Base-by-base conservation (phyloP, 2,329 filamentous ascomycete genomes). In the Lachnellula cervina region DNA sequence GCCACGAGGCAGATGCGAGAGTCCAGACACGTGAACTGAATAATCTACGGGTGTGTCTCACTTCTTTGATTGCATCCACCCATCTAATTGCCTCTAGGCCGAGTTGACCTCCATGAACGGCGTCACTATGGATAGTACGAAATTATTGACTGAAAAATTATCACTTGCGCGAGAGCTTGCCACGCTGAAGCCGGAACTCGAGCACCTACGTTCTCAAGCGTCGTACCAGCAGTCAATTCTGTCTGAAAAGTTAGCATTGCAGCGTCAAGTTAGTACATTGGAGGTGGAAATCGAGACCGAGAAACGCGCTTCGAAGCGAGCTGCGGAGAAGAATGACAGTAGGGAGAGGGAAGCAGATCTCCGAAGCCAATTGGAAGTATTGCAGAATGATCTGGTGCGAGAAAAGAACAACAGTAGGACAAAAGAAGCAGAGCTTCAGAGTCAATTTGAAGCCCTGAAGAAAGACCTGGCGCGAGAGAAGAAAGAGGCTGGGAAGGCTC, bases 281-380 rank as follows among this genome's bases (percentile, higher is more conserved):
- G 88, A 96, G 70, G 84, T 90, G 44, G 88, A 96, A 64, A 78
- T 96, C 2, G 89, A 92, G 61, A 89, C 88, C 62, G 89, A 94
- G 69, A 93, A 84, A 70, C 81, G 84, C n/a, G 80, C 84, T 3
- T 76, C 81, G 8, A 81, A 86, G 62, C 81, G 85, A 51, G 80
- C 79, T 3, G 69, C 71, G 4, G 68, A 75, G 44, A 74, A 72
- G 57, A 76, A 62, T 66, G 72, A 63, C 62, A 74, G 62, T 63
- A 72, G 65, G 62, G 69, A 66, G 65, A 77, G 66, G 71, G 69
- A 68, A 72, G 74, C 38, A 16, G 54, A 61, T 14, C 51, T 76
- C 73, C 59, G 76, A 74, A 51, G 74, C 77, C 57, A 59, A 49
- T 54, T 64, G 72, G 70, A 73, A 48, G 64, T 59, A 42, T 51